Evolutionary conservation across 2,329 filamentous ascomycete genomes (phyloP).

Genomic region (Talaromyces sp.): DNA sequence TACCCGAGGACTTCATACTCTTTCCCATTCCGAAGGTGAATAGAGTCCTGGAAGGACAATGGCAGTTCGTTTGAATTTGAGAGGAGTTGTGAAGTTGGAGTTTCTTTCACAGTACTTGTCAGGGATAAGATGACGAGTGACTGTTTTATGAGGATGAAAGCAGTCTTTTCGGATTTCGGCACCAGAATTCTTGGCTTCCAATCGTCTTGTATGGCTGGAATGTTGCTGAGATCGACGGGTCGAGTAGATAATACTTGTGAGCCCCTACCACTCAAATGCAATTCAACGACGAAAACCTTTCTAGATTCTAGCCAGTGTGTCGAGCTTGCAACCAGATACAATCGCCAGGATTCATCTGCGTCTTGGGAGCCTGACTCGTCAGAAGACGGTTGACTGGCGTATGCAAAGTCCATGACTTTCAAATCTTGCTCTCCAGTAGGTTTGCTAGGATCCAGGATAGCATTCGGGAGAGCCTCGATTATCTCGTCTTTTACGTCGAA

Average conservation of each 20-base stretch:
- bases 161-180: slow-evolving; percentile 76
- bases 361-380: slow-evolving; percentile 53
- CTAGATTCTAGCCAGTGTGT: slow-evolving; percentile 53
- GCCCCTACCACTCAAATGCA: slow-evolving; percentile 60
- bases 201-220: slow-evolving; percentile 46
- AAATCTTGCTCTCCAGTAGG: slow-evolving; percentile 62
- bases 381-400: slow-evolving; percentile 42
- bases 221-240: slow-evolving; percentile 66
- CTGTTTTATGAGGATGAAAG: slow-evolving; percentile 78
- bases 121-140: slow-evolving; percentile 79
- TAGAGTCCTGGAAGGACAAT: slow-evolving; percentile 78
- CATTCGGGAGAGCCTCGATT: slow-evolving; percentile 62
- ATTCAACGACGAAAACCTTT: slow-evolving; percentile 75
- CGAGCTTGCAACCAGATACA: slow-evolving; percentile 65
- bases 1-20: slow-evolving; percentile 55
- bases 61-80: slow-evolving; percentile 65
- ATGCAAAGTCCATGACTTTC: slow-evolving; percentile 78
- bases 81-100: slow-evolving; percentile 75
- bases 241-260: slow-evolving; percentile 67
- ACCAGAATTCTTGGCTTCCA: slow-evolving; percentile 71
- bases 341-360: slow-evolving; percentile 49
- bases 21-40: slow-evolving; percentile 69
- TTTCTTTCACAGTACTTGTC: slow-evolving; percentile 61
- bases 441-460: slow-evolving; percentile 61
- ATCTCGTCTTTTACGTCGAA: slow-evolving; percentile 70